A percentile compares a stretch with the other conserved stretches of the same genome.
Evolutionary conservation across 2,329 filamentous ascomycete species (phyloP).

Genomic region (Colletotrichum tamarilloi): DNA sequence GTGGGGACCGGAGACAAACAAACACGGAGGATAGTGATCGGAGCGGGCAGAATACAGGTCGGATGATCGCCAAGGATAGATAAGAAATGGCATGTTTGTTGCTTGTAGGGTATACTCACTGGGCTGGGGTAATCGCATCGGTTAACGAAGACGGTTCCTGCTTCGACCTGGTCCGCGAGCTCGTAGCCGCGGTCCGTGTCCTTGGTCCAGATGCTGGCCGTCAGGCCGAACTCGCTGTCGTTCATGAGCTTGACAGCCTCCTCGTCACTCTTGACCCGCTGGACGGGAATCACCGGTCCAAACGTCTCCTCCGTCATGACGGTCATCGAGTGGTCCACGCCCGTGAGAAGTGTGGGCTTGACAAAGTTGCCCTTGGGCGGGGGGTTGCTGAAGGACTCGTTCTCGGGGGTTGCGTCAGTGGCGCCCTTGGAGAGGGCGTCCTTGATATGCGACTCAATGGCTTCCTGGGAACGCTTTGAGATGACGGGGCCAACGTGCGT

Average conservation of each 20-base stretch:
- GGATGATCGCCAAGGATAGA: background rate
- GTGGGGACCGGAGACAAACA: slow-evolving; percentile 9
- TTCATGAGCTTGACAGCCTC: slow-evolving; percentile 92
- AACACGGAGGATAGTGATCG: slow-evolving; percentile 15
- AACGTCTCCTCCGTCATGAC: slow-evolving; percentile 97
- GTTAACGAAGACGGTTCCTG: slow-evolving; percentile 96
- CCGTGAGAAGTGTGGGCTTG: slow-evolving; percentile 82
- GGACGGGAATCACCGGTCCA: slow-evolving; percentile 89
- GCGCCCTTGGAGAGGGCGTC: slow-evolving; percentile 88
- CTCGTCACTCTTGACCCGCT: slow-evolving; percentile 83
- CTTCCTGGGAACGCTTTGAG: slow-evolving; percentile 80
- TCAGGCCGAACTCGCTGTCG: slow-evolving; percentile 92
- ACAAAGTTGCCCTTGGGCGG: slow-evolving; percentile 89
- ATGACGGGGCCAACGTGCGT: slow-evolving; percentile 92
- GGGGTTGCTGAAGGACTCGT: slow-evolving; percentile 78
- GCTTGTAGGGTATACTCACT: slow-evolving; percentile 65
- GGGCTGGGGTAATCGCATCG: slow-evolving; percentile 92
- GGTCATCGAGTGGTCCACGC: slow-evolving; percentile 83
- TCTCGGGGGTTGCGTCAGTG: slow-evolving; percentile 84
- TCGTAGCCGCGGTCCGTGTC: slow-evolving; percentile 80
- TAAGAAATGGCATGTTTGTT: background rate
- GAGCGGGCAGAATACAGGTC: background rate
- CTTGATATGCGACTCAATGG: slow-evolving; percentile 81
- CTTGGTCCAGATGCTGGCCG: slow-evolving; percentile 97
- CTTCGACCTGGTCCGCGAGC: slow-evolving; percentile 84